phyloP scores from a whole-genome alignment of 257 asterid genomes.

The Solanum chilense region DNA sequence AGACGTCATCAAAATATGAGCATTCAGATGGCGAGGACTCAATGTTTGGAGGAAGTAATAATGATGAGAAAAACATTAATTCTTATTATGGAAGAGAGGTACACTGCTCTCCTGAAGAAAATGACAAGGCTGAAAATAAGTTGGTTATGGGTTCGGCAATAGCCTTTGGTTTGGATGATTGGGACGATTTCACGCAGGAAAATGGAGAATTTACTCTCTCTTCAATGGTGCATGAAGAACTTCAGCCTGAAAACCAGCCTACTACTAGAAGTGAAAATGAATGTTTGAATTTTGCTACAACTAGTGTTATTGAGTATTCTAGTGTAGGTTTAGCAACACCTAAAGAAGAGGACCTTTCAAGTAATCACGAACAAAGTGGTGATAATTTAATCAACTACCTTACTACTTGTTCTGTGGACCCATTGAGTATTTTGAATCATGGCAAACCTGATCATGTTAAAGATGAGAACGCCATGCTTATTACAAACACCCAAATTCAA shows the following conservation, averaged over 20 bases:
- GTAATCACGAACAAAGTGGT: constrained; percentile 10
- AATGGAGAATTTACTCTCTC: constrained; percentile 19
- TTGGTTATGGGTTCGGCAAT: constrained; percentile 53
- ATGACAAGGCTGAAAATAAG: constrained; percentile 22
- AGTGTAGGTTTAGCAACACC: constrained; percentile 1
- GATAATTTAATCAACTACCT: constrained; percentile 7
- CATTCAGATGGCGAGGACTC: constrained; percentile 81
- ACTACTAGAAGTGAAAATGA: constrained; percentile 11
- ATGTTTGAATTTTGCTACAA: constrained; percentile 11
- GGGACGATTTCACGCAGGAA: constrained; percentile 64
- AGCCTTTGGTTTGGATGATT: constrained; percentile 81
- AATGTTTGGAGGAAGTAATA: constrained; percentile 65
- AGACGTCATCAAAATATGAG: constrained; percentile 37
- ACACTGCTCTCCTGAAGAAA: constrained; percentile 13
- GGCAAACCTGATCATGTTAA: constrained; percentile 13
- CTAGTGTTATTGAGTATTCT: constrained; percentile 1
- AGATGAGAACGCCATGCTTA: constrained; percentile 11
- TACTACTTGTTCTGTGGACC: constrained; percentile 6
- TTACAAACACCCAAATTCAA: constrained; percentile 17
- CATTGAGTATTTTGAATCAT: constrained; percentile 3
- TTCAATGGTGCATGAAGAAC: constrained; percentile 21
- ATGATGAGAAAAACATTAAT: constrained; percentile 34
- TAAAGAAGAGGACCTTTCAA: constrained; percentile 7
- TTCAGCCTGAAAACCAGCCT: constrained; percentile 13
- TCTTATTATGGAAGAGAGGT: constrained; percentile 14